A percentile compares a stretch with the other conserved stretches of the same genome.
phyloP scores from a whole-genome alignment of 495 filamentous ascomycete genomes.

The Bryoglossum gracile region DNA sequence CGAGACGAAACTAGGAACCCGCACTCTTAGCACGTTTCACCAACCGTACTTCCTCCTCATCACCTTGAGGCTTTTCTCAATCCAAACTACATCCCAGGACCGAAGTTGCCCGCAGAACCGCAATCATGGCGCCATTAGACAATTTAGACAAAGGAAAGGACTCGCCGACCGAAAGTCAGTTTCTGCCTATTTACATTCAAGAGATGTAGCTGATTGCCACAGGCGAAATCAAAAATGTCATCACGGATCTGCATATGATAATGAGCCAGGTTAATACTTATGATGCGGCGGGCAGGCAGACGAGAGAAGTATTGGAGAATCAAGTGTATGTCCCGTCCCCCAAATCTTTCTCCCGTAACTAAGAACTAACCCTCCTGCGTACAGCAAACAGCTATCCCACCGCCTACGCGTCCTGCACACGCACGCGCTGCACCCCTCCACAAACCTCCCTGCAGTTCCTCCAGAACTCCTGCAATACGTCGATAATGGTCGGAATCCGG shows the following conservation, averaged over 20 bases:
- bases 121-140: no score
- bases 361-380: not conserved
- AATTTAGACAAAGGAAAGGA: no score
- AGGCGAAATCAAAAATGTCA: slow-evolving; percentile 63
- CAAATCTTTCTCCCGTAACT: not conserved
- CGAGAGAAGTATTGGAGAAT: slow-evolving; percentile 50
- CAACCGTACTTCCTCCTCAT: no score
- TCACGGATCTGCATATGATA: slow-evolving; percentile 83
- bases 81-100: no score
- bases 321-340: slow-evolving; percentile 45
- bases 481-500: slow-evolving; percentile 86
- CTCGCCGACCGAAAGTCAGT: no score
- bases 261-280: slow-evolving; percentile 64
- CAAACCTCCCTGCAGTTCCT: slow-evolving; percentile 48
- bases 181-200: no score
- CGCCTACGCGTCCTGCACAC: slow-evolving; percentile 38
- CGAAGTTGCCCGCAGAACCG: no score
- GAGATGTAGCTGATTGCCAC: no score
- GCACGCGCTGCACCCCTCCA: slow-evolving; percentile 22
- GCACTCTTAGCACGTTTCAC: no score
- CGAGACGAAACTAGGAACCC: no score
- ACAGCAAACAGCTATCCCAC: slow-evolving; percentile 27
- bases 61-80: no score
- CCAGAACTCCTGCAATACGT: slow-evolving; percentile 93
- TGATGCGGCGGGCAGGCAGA: slow-evolving; percentile 49